phyloP scores from a whole-genome alignment of 805 yeast species.

The Wickerhamomyces bisporus region DNA sequence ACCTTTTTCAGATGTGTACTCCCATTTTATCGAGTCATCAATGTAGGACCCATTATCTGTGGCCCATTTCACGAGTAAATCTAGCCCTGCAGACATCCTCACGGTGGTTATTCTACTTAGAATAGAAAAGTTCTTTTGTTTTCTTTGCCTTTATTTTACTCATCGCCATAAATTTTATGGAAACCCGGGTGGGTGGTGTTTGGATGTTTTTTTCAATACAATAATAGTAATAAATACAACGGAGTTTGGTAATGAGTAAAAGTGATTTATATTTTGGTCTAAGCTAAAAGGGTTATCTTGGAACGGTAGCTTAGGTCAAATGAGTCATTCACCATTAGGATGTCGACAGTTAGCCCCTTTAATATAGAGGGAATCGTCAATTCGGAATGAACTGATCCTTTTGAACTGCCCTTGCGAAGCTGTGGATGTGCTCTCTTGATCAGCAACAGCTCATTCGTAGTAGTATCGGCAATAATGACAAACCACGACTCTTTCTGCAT shows the following conservation, averaged over 20 bases:
- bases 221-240: neutral
- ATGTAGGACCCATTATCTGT: constrained; percentile 32
- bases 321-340: constrained; percentile 62
- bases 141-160: neutral
- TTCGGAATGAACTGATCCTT: constrained; percentile 32
- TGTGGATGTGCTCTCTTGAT: constrained; percentile 75
- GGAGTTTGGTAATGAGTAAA: neutral
- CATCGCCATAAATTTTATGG: neutral
- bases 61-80: constrained; percentile 31
- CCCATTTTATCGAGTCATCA: constrained; percentile 30
- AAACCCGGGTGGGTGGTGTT: too few species aligned
- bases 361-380: constrained; percentile 47
- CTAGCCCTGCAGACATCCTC: constrained; percentile 2
- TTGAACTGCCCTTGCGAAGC: constrained; percentile 20
- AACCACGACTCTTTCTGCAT: constrained; percentile 94
- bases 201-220: neutral
- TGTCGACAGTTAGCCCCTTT: constrained; percentile 38
- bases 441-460: constrained; percentile 49
- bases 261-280: too few species aligned
- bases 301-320: constrained; percentile 45
- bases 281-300: constrained; percentile 18
- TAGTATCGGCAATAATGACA: constrained; percentile 49
- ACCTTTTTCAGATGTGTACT: constrained; percentile 27
- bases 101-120: too few species aligned
- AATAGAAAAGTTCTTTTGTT: too few species aligned